Base-by-base conservation (phyloP, 2,329 filamentous ascomycete genomes). In the Colletotrichum sp. region DNA sequence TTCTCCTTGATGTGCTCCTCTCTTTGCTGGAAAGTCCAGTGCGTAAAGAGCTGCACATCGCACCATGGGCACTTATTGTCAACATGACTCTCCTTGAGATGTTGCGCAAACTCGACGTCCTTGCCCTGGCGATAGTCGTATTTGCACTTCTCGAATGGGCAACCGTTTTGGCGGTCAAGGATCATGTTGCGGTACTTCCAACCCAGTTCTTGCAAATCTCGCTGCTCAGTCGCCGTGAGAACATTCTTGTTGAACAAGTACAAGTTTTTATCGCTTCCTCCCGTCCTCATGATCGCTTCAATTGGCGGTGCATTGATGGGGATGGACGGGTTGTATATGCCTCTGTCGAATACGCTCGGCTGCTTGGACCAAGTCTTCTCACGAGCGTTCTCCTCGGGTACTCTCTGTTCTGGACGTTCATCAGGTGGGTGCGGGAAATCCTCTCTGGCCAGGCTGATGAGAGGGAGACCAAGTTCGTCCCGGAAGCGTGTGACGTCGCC, bases 191-290 rank as follows among this genome's bases (percentile, higher is more conserved):
- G 84, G 62, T 85, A 78, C 52, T 78, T 77, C 62, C 83, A 82
- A 16, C 85, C 80, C 66, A 84, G 79, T 1, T 78, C 78, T 66
- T 87, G 84, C 1, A 88, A 79, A 6, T 80, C 78, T 3, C 79
- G 81, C 66, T 85, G 81, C 76, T 89, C 87, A 0, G 82, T 85
- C 0, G 84, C 83, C 0, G 87, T 89, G 70, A 87, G 78, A 18
- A 87, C 79, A 2, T 80, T 83, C 28, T 83, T 81, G 18, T 82
- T 83, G 18, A 86, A 78, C 61, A 83, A 87, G 86, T 30, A 86
- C 78, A 34, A 79, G 80, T 22, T 52, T 13, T 6, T n/a, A 10
- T 52, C 43, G 22, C 78, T 77, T 2, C 81, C 81, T 1, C 81
- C 80, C 0, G 81, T 84, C 13, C 80, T 80, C 61, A 88, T 80